Evolutionary conservation across 1,284 basidiomycete species (phyloP).

Genomic region (Ceratobasidium theobromae): DNA sequence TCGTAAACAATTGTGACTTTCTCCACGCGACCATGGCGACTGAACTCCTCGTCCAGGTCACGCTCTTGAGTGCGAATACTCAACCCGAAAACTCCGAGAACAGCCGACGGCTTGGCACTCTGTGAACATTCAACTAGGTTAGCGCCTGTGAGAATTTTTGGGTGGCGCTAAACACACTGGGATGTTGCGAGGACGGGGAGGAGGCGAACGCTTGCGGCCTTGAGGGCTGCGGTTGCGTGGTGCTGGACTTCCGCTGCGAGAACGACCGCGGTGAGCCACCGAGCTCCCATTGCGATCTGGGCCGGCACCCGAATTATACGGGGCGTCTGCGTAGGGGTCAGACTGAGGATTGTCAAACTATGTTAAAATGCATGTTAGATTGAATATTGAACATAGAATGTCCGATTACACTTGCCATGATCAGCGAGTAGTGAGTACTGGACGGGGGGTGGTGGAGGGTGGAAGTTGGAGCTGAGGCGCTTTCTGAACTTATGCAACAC

Average conservation of each 20-base stretch:
- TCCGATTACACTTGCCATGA: not conserved
- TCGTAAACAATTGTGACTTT: slow-evolving; percentile 99
- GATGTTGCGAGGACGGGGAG: slow-evolving; percentile 42
- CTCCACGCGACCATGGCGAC: slow-evolving; percentile 84
- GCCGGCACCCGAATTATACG: slow-evolving; percentile 40
- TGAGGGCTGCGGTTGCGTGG: slow-evolving; percentile 51
- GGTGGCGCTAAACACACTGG: slow-evolving; percentile 13
- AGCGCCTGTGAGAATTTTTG: slow-evolving; percentile 40
- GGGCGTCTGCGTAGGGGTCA: slow-evolving; percentile 80
- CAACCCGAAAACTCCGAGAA: slow-evolving; percentile 94
- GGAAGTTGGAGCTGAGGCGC: not conserved
- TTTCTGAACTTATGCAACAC: not conserved
- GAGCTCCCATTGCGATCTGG: slow-evolving; percentile 31
- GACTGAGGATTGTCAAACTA: slow-evolving; percentile 48
- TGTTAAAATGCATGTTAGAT: not conserved
- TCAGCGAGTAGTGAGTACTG: not conserved
- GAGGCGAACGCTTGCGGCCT: slow-evolving; percentile 51
- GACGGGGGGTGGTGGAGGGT: slow-evolving; percentile 3
- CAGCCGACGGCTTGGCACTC: slow-evolving; percentile 82
- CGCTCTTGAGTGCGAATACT: slow-evolving; percentile 93
- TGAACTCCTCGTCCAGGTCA: slow-evolving; percentile 93
- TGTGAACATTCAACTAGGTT: slow-evolving; percentile 50
- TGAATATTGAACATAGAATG: not conserved
- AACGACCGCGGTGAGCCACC: slow-evolving; percentile 49
- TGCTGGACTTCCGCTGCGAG: slow-evolving; percentile 68